Percentiles rank a stretch among this genome's conserved stretches.
Conservation (phyloP, 2,329 filamentous ascomycete species). For the Monosporascus sp. region DNA sequence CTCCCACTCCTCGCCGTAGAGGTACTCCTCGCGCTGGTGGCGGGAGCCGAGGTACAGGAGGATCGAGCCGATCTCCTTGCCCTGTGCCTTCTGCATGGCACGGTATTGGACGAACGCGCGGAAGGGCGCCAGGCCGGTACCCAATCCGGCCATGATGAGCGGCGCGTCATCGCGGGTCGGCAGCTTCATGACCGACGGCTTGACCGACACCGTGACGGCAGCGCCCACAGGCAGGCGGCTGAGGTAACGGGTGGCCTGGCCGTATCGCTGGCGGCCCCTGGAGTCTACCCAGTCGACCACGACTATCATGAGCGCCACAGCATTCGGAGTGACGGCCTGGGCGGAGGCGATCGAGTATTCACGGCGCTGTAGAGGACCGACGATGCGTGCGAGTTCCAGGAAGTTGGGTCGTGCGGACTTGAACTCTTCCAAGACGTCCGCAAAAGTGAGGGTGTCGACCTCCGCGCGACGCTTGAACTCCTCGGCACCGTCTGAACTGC, state of each 20-base stretch:
- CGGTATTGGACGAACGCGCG: slow-evolving; percentile 97
- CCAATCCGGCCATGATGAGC: slow-evolving; percentile 98
- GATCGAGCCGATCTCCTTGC: slow-evolving; percentile 89
- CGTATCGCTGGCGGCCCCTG: slow-evolving; percentile 80
- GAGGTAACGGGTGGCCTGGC: slow-evolving; percentile 89
- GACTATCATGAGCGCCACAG: slow-evolving; percentile 93
- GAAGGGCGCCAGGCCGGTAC: slow-evolving; percentile 97
- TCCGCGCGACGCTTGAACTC: slow-evolving; percentile 92
- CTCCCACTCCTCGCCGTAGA: slow-evolving; percentile 99
- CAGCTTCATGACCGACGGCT: slow-evolving; percentile 99
- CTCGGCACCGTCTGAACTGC: slow-evolving; percentile 70
- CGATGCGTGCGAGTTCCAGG: slow-evolving; percentile 82
- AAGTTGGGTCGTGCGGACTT: slow-evolving; percentile 81
- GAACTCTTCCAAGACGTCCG: slow-evolving; percentile 87
- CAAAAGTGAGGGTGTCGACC: slow-evolving; percentile 85
- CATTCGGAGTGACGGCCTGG: slow-evolving; percentile 85
- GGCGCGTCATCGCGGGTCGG: slow-evolving; percentile 80
- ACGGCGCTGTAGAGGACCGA: slow-evolving; percentile 87
- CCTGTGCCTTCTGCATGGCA: slow-evolving; percentile 95
- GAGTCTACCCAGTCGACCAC: slow-evolving; percentile 94
- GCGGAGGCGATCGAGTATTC: slow-evolving; percentile 99
- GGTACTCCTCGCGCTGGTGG: slow-evolving; percentile 96
- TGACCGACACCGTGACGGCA: slow-evolving; percentile 85
- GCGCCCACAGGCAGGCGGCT: slow-evolving; percentile 69
- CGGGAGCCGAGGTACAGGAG: slow-evolving; percentile 95